Percentiles rank a stretch among this genome's conserved stretches.
Conservation (phyloP, 2,329 filamentous ascomycete genomes). For the Penicillium palitans region DNA sequence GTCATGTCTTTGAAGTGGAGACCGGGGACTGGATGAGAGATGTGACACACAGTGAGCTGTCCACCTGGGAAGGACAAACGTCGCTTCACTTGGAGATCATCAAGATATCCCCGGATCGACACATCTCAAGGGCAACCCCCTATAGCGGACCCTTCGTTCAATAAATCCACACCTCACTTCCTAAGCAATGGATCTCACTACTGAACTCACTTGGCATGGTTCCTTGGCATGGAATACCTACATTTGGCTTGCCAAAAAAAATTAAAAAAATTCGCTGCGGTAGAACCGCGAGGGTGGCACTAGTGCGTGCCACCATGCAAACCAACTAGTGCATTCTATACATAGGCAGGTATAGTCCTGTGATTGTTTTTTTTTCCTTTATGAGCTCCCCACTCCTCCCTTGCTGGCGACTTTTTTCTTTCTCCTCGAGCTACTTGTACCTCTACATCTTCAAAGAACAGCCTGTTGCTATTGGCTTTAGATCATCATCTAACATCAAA, state of each 20-base stretch:
- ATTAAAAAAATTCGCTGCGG: neutral
- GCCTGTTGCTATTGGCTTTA: slow-evolving; percentile 8
- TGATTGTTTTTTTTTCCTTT: slow-evolving; percentile 17
- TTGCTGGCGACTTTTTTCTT: slow-evolving; percentile 6
- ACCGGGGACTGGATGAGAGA: slow-evolving; percentile 11
- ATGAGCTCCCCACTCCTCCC: slow-evolving; percentile 9
- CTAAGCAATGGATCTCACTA: neutral
- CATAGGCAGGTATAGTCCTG: slow-evolving; percentile 14
- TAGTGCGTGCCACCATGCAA: slow-evolving; percentile 13
- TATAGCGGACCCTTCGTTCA: slow-evolving; percentile 7
- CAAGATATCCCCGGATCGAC: slow-evolving; percentile 21
- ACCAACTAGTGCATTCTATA: slow-evolving; percentile 11
- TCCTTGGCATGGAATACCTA: neutral
- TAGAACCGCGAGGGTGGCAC: slow-evolving; percentile 5
- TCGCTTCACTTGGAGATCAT: neutral
- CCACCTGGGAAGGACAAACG: neutral
- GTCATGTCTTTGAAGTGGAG: slow-evolving; percentile 12
- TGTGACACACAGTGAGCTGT: neutral
- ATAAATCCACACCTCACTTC: slow-evolving; percentile 2
- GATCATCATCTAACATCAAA: neutral
- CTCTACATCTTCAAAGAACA: neutral
- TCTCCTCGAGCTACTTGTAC: neutral
- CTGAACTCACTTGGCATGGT: neutral
- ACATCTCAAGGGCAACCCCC: slow-evolving; percentile 6
- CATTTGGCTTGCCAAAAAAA: neutral